Percentiles rank a stretch among this genome's conserved stretches.
Conservation (phyloP, 164 flowering plant species). For the Protea cynaroides region DNA sequence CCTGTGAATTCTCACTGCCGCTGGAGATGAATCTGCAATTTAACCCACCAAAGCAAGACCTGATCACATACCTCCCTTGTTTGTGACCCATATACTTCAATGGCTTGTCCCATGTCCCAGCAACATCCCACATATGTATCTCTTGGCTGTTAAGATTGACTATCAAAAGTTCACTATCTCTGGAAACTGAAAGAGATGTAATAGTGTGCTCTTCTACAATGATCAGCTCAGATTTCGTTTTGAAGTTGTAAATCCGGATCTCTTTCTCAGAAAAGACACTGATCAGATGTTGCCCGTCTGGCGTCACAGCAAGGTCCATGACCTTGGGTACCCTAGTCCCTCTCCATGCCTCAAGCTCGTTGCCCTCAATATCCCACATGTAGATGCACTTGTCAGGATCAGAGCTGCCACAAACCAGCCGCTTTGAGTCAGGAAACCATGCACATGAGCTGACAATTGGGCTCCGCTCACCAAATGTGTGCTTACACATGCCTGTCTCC, state of each 20-base stretch:
- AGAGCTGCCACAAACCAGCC: conserved; percentile 73
- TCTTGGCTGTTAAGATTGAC: conserved; percentile 84
- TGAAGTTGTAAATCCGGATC: conserved; percentile 50
- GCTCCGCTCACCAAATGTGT: conserved; percentile 58
- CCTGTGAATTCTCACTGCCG: conserved; percentile 93
- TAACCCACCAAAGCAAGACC: conserved; percentile 92
- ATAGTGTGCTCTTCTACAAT: conserved; percentile 68
- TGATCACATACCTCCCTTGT: conserved; percentile 71
- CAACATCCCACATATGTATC: conserved; percentile 88
- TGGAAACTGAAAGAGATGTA: conserved; percentile 72
- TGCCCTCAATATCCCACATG: conserved; percentile 83
- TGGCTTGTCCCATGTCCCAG: conserved; percentile 46
- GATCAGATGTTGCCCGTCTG: conserved; percentile 68
- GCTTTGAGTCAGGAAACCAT: conserved; percentile 85
- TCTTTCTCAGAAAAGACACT: conserved; percentile 65
- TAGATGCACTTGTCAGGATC: conserved; percentile 74
- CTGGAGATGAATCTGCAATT: conserved; percentile 70
- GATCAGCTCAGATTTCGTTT: conserved; percentile 51
- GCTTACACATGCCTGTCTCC: conserved; percentile 73
- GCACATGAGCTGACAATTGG: conserved; percentile 82
- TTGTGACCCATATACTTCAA: conserved; percentile 59
- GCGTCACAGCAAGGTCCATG: conserved; percentile 73
- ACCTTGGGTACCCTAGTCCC: conserved; percentile 78
- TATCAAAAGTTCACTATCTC: conserved; percentile 52
- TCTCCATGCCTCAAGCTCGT: conserved; percentile 70